These are phyloP conservation scores for Schizosaccharomyces octosporus DNA, from an alignment of 805 yeast genomes.

Conservation along the genomic window DNA sequence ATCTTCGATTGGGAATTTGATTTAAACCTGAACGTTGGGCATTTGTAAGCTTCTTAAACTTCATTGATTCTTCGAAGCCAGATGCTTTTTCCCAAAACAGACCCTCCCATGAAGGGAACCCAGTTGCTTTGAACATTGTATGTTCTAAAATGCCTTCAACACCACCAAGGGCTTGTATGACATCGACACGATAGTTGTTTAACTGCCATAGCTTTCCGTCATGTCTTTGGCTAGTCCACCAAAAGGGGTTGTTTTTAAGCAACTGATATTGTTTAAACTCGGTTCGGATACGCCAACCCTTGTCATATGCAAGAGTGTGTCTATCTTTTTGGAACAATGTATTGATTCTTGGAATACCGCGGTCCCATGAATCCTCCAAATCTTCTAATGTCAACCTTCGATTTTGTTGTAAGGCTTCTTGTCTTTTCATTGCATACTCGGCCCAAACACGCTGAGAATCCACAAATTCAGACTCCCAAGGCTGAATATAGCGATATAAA, in stretches of 20 bases:
- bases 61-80: conserved; percentile 89
- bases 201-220: conserved; percentile 93
- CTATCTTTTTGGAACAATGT: conserved; percentile 87
- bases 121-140: conserved; percentile 85
- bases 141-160: conserved; percentile 89
- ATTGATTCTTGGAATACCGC: conserved; percentile 89
- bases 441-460: conserved; percentile 97
- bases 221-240: conserved; percentile 89
- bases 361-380: conserved; percentile 81
- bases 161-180: conserved; percentile 91
- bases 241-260: conserved; percentile 60
- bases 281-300: conserved; percentile 68
- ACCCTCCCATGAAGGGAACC: conserved; percentile 96
- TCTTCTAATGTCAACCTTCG: conserved; percentile 79
- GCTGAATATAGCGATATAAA: conserved; percentile 67
- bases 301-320: conserved; percentile 80
- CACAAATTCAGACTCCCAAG: conserved; percentile 89
- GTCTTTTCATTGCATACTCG: conserved; percentile 74
- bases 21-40: conserved; percentile 94
- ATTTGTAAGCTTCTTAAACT: conserved; percentile 79
- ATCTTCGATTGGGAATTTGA: conserved; percentile 91
- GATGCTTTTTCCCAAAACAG: conserved; percentile 94
- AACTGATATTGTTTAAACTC: conserved; percentile 52
- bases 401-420: conserved; percentile 64
- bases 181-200: conserved; percentile 80